Percentiles rank a stretch among this genome's conserved stretches.
Evolutionary conservation across 2,329 filamentous ascomycete species (phyloP).

Genomic region (Aspergillus brasiliensis): DNA sequence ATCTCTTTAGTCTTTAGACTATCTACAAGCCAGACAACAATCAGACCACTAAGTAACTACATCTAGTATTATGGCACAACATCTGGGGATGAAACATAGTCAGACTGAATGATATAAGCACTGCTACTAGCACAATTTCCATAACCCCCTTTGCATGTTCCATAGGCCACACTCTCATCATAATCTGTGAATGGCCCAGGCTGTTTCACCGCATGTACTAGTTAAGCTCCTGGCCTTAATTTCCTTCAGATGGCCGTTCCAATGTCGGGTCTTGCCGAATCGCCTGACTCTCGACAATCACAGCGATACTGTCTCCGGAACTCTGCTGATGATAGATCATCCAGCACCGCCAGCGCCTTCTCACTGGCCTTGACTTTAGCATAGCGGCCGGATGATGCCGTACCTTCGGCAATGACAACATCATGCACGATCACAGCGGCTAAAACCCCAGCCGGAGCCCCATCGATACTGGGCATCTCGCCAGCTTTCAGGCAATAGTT

Average conservation of each 20-base stretch:
- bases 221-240: not conserved
- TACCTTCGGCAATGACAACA: constrained; percentile 63
- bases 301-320: constrained; percentile 67
- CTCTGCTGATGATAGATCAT: constrained; percentile 55
- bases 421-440: constrained; percentile 78
- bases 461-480: constrained; percentile 48
- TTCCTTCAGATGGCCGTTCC: constrained; percentile 33
- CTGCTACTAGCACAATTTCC: too few species aligned
- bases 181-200: not conserved
- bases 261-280: constrained; percentile 19
- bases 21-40: not conserved
- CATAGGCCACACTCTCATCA: not conserved
- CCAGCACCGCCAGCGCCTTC: constrained; percentile 44
- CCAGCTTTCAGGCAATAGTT: constrained; percentile 54
- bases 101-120: too few species aligned
- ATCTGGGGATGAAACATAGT: too few species aligned
- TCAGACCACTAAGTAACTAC: not conserved
- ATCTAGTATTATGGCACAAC: not conserved
- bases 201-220: not conserved
- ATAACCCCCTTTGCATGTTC: not conserved
- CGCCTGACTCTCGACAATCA: constrained; percentile 53
- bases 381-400: constrained; percentile 67
- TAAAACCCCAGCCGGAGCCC: constrained; percentile 56
- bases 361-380: constrained; percentile 64
- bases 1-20: not conserved